Evolutionary conservation across 1,284 basidiomycete genomes (phyloP).

Genomic region (Leccinum insolens): DNA sequence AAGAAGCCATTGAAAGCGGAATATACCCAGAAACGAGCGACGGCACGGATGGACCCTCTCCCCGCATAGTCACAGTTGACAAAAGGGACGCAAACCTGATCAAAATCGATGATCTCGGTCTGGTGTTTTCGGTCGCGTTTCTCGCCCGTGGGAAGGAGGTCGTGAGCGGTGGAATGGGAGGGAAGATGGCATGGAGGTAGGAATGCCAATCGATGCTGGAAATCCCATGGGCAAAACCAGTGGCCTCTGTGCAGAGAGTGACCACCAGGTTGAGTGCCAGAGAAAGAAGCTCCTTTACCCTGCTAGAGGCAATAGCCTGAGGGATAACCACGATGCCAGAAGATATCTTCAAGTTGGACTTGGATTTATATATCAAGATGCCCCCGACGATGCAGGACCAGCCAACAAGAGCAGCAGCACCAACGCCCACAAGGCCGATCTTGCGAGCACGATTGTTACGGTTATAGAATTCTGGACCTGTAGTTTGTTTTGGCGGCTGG

Average conservation of each 20-base stretch:
- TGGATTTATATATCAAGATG: slow-evolving; percentile 25
- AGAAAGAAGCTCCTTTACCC: slow-evolving; percentile 26
- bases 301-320: slow-evolving; percentile 11
- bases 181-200: too few relatives aligned
- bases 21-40: too few relatives aligned
- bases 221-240: slow-evolving; percentile 23
- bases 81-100: too few relatives aligned
- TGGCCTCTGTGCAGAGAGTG: slow-evolving; percentile 33
- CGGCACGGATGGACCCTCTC: too few relatives aligned
- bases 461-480: slow-evolving; percentile 35
- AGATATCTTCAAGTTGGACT: slow-evolving; percentile 14
- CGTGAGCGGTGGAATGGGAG: too few relatives aligned
- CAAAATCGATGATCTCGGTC: too few relatives aligned
- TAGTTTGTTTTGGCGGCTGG: slow-evolving; percentile 24
- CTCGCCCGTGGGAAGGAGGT: too few relatives aligned
- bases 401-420: slow-evolving; percentile 25
- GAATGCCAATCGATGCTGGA: too few relatives aligned
- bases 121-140: too few relatives aligned
- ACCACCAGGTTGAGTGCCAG: slow-evolving; percentile 29
- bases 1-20: too few relatives aligned
- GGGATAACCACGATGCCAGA: slow-evolving; percentile 27
- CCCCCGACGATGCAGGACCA: slow-evolving; percentile 27
- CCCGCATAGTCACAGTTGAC: too few relatives aligned
- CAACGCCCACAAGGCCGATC: slow-evolving; percentile 29
- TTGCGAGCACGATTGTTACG: slow-evolving; percentile 31